phyloP scores from a whole-genome alignment of 305 asterid species.

The Fraxinus paxiana region DNA sequence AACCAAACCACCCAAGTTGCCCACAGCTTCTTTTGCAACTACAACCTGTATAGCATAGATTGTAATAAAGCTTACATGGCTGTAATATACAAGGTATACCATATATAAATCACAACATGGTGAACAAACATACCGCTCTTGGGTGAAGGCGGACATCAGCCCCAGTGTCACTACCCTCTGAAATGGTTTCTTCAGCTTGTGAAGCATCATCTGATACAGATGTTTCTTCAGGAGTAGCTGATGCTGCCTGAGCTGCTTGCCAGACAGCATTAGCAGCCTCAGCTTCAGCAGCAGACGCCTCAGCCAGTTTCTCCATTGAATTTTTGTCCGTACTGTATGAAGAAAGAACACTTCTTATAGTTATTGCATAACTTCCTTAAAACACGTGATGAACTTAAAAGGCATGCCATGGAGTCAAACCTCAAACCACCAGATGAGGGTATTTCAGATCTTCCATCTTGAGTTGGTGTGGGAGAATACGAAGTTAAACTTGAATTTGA shows the following conservation, averaged over 20 bases:
- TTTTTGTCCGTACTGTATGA: slow-evolving; percentile 61
- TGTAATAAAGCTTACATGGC: slow-evolving; percentile 19
- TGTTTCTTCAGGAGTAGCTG: slow-evolving; percentile 70
- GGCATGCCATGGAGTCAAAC: slow-evolving; percentile 32
- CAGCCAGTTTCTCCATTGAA: slow-evolving; percentile 80
- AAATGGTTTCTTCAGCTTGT: slow-evolving; percentile 61
- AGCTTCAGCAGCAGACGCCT: slow-evolving; percentile 99
- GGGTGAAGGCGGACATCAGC: slow-evolving; percentile 93
- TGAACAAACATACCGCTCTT: slow-evolving; percentile 71
- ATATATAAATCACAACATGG: slow-evolving; percentile 1
- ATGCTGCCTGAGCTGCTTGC: slow-evolving; percentile 72
- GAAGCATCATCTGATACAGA: slow-evolving; percentile 69
- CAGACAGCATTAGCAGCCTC: slow-evolving; percentile 94
- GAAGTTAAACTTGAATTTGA: slow-evolving; percentile 39
- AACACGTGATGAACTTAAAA: slow-evolving; percentile 18
- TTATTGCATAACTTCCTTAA: neutral
- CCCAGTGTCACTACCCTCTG: slow-evolving; percentile 82
- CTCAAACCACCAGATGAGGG: slow-evolving; percentile 44
- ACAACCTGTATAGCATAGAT: slow-evolving; percentile 65
- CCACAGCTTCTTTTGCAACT: slow-evolving; percentile 94
- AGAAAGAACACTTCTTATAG: neutral
- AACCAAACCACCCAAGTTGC: slow-evolving; percentile 96
- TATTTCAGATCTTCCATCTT: slow-evolving; percentile 54
- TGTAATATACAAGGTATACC: slow-evolving; percentile 1
- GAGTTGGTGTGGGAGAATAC: slow-evolving; percentile 34